Evolutionary conservation across 176 grass and related monocot genomes (phyloP), one percentile per base, ranked within the genome.

Genomic region (Themeda triandra): DNA sequence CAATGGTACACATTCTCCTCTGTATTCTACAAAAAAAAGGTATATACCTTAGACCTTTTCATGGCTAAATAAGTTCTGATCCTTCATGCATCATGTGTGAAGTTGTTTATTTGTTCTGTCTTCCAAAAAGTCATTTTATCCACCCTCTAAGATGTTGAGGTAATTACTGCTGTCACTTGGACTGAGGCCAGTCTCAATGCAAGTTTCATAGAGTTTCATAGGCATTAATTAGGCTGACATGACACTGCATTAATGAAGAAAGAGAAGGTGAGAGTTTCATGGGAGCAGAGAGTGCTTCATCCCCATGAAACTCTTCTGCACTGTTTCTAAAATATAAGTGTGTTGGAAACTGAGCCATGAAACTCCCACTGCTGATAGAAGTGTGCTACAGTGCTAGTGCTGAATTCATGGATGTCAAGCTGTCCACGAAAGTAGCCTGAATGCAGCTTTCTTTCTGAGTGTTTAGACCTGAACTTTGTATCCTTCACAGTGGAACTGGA

Each of bases 401-500:
- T 58, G 5, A 71, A 70, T 58, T 39, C 46, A 40, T 70, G 31
- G 70, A 70, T 54, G 14, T 9, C 8, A 28, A 76, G 58, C 54
- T 58, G 21, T 23, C 19, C 36, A 8, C 23, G 2, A 37, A 46
- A 60, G 56, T 59, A 27, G 10, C 13, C 23, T 58, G 25, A 66
- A n/a, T 36, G 21, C 36, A 76, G 31, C 41, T 76, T 59, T 83
- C 6, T 49, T 69, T 33, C 13, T 76, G 24, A 54, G 18, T 30
- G 14, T 74, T 83, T 35, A 75, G 67, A 67, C 6, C 25, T 87
- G 63, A 62, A 68, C 7, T 83, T 68, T 25, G 4, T 69, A 27
- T 84, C 53, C 18, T 76, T 77, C 31, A 63, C 37, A 96, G 94
- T 31, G 60, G 88, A 87, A 83, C 78, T 86, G 37, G 67, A 85